Base-by-base conservation (phyloP, 805 yeast genomes). In the Cyberlindnera xishuangbannaensis region DNA sequence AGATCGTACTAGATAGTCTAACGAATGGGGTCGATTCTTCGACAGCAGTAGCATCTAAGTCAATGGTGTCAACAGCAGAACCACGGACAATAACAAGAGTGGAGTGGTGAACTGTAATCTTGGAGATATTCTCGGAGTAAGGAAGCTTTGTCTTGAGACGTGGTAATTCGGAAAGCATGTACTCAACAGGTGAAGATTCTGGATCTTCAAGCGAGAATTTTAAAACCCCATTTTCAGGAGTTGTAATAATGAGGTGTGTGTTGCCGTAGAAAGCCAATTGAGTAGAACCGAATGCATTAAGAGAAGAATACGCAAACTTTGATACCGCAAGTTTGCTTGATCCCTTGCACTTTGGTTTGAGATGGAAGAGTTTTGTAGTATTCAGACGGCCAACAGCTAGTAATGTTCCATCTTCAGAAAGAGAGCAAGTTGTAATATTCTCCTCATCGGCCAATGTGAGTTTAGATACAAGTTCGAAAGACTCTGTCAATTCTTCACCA, bases 381-480 rank as follows among this genome's bases (percentile, higher is more conserved):
- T 76, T 64, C 27, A 77, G 61, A 27, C 95, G 76, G 6, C 87
- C 75, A 15, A 88, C 92, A 0, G 79, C 81, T 33, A 92, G 58
- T 18, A 76, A 64, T 21, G 73, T 62, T 2, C 83, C 88, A 43
- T 75, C 76, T 15, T 70, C 67, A 14, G 86, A 80, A 25, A 88
- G 53, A 8, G 76, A 67, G 39, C 82, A 85, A 22, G 71, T 61
- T 2, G 86, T 64, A 31, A 92, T 79, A 58, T 83, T 83, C 43
- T 86, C 96, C 20, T 83, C 95, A 43, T 81, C 92, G 29, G 75
- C 67, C 38, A 81, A 60, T 3, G 71, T 62, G 48, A 84, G 52
- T 58, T 83, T 83, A 33, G 83, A 67, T 2, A 83, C 76, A 38
- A 87, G 56, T 37, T 71, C 73, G 50, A 71, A 76, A 13, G 69